These are phyloP conservation scores for Blastobotrys illinoisensis DNA, from an alignment of 1,139 yeast species.

Conservation along the genomic window DNA sequence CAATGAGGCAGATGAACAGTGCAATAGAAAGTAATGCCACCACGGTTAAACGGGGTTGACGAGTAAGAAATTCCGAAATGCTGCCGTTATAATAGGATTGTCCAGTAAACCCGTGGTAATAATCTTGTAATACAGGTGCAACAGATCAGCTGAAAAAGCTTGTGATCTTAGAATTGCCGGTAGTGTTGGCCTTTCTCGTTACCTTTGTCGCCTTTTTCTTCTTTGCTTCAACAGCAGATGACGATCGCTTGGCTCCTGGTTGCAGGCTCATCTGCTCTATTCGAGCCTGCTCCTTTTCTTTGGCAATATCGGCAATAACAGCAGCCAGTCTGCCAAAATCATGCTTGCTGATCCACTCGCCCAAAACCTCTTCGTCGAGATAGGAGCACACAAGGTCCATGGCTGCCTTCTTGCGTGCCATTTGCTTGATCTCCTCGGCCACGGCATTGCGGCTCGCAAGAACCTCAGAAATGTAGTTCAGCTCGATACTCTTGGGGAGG, in stretches of 20 bases:
- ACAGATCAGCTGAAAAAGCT: not conserved
- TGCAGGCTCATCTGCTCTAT: not conserved
- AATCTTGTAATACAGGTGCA: too few species aligned
- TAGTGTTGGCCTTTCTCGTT: not conserved
- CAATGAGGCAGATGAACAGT: too few species aligned
- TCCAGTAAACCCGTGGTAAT: too few species aligned
- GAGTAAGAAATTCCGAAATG: too few species aligned
- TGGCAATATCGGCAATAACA: constrained; percentile 16
- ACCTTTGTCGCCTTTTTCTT: constrained; percentile 7
- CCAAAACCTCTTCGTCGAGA: constrained; percentile 22
- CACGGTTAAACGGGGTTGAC: too few species aligned
- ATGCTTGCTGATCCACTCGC: constrained; percentile 16
- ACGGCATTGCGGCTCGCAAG: constrained; percentile 21
- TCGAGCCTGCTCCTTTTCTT: constrained; percentile 13
- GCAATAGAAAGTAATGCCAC: too few species aligned
- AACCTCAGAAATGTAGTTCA: not conserved
- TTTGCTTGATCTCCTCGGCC: constrained; percentile 20
- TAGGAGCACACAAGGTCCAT: constrained; percentile 28
- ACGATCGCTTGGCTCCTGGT: constrained; percentile 7
- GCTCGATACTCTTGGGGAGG: constrained; percentile 3
- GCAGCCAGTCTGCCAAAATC: constrained; percentile 22
- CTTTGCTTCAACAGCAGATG: not conserved
- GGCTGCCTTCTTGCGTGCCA: constrained; percentile 26
- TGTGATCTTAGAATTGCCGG: not conserved
- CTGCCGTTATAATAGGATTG: too few species aligned